Conservation (phyloP, 805 yeast genomes). For the Hanseniaspora opuntiae region DNA sequence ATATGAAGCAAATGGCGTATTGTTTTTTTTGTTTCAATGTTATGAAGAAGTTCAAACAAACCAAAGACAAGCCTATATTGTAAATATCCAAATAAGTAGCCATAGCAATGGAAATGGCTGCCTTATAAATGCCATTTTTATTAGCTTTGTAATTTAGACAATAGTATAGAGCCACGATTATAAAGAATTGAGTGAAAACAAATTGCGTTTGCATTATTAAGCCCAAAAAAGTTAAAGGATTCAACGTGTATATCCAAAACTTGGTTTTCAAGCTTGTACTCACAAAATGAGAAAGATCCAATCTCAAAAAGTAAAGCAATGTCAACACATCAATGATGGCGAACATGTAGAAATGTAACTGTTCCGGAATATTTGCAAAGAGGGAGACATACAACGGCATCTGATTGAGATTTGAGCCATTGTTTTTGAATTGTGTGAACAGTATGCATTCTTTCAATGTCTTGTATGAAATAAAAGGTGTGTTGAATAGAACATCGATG, state of each 20-base stretch:
- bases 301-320: constrained; percentile 10
- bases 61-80: neutral
- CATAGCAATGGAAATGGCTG: neutral
- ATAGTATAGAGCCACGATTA: constrained; percentile 37
- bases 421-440: constrained; percentile 34
- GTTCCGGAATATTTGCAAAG: neutral
- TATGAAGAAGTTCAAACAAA: neutral
- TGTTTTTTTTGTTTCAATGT: neutral
- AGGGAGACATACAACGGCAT: neutral
- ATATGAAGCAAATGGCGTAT: neutral
- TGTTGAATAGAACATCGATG: constrained; percentile 16
- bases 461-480: constrained; percentile 27
- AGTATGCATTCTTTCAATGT: constrained; percentile 55
- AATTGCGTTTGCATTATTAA: constrained; percentile 57
- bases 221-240: constrained; percentile 65
- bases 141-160: constrained; percentile 23
- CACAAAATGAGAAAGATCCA: neutral
- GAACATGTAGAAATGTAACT: neutral
- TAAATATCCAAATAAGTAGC: neutral
- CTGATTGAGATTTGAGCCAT: constrained; percentile 6
- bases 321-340: constrained; percentile 19
- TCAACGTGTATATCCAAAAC: constrained; percentile 56
- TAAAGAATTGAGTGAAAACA: constrained; percentile 44
- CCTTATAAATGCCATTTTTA: neutral
- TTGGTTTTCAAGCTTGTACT: constrained; percentile 30